Evolutionary conservation across 441 rosid genomes (phyloP), one percentile per base, ranked within the genome.

Genomic region (Erysimum cheiri): DNA sequence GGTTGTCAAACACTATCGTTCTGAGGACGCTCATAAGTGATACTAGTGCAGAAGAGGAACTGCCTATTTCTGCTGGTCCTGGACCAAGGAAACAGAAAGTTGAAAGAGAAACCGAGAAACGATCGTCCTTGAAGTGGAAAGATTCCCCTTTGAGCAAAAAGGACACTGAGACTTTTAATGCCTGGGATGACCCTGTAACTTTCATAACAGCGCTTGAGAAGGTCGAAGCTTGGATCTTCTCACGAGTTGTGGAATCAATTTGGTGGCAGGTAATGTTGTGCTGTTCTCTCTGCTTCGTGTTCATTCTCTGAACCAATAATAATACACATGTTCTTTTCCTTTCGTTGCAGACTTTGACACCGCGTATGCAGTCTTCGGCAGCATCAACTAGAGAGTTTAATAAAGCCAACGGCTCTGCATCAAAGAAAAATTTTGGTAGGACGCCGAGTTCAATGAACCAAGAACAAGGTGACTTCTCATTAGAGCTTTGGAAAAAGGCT

Each of bases 161-260:
- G 69, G 83, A 70, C 32, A 78, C 39, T 67, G 81, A 54, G 65
- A 71, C 49, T 67, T 71, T 66, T 43, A 71, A 80, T 69, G 85
- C 85, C 49, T 86, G 92, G 92, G 86, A 88, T 47, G 84, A 85
- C 72, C 88, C 92, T 29, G 60, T 13, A 60, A 70, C 81, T 48
- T 86, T 91, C 68, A 78, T 71, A 70, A 77, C 79, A 49, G 91
- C 95, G n/a, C 82, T 95, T 32, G 92, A 89, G 83, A 92, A 77
- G 80, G 85, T 92, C 66, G 97, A 92, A 87, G 85, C 89, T 69
- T 96, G 98, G 99, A 89, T 89, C 79, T 96, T 92, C 82, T 87
- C 93, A 59, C 88, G 96, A 52, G 81, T 83, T 58, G 79, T 92
- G n/a, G 97, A 96, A 81, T 96, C 99, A 60, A 85, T 96, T 54